phyloP scores from a whole-genome alignment of 306 rosid genomes.

The Dalbergia cochinchinensis region DNA sequence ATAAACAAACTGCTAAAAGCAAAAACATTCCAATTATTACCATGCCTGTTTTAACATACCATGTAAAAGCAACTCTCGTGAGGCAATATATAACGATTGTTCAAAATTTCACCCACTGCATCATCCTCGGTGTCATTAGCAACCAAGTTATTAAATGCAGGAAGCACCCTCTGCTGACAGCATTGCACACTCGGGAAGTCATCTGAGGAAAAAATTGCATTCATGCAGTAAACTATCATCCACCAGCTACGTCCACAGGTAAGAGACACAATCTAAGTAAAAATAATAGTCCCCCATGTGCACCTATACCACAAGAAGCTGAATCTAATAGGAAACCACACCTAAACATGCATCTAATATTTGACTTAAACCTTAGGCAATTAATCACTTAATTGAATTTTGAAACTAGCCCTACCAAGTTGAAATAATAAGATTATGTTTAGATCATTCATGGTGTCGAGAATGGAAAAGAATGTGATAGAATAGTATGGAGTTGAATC shows the following conservation, averaged over 20 bases:
- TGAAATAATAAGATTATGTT: not conserved
- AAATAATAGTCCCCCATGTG: not conserved
- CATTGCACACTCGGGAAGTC: constrained; percentile 43
- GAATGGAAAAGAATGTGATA: not conserved
- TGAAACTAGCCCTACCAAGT: not conserved
- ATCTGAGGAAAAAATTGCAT: constrained; percentile 52
- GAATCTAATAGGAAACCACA: not conserved
- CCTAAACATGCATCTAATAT: not conserved
- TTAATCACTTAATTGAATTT: not conserved
- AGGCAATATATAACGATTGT: constrained; percentile 67
- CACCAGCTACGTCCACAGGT: constrained; percentile 11
- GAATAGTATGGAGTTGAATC: not conserved
- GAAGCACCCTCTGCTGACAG: constrained; percentile 56
- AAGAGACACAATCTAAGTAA: constrained; percentile 1
- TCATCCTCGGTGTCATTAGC: constrained; percentile 74
- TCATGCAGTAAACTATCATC: constrained; percentile 11
- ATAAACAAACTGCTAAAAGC: constrained; percentile 23
- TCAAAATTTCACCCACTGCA: constrained; percentile 72
- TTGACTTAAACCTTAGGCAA: not conserved
- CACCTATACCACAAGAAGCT: not conserved
- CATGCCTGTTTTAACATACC: constrained; percentile 59
- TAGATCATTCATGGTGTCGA: not conserved
- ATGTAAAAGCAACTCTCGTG: constrained; percentile 81
- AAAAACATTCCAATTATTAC: constrained; percentile 3
- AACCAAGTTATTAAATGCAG: constrained; percentile 74